Percentiles rank a stretch among this genome's conserved stretches.
Conservation (phyloP, 2,329 filamentous ascomycete species). For the Penicillium rolfsii region DNA sequence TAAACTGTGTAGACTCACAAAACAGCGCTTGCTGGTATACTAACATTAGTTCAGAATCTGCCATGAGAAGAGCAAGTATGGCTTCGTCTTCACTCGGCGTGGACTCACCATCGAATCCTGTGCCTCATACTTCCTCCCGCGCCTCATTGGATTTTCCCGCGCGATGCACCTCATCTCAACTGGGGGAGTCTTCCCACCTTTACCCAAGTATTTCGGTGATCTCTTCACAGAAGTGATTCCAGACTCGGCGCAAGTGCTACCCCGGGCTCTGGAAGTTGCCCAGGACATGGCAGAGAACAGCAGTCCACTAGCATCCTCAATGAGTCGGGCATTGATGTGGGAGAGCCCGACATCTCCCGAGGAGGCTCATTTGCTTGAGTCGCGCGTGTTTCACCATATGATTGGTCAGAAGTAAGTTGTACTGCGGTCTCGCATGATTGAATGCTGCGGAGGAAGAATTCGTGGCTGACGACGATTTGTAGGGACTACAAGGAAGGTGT, state of each 20-base stretch:
- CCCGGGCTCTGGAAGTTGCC: slow-evolving; percentile 64
- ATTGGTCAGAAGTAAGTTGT: slow-evolving; percentile 16
- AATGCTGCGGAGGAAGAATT: not conserved
- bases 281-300: slow-evolving; percentile 64
- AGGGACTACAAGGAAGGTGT: slow-evolving; percentile 25
- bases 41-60: slow-evolving; percentile 17
- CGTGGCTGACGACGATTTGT: not conserved
- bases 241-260: slow-evolving; percentile 60
- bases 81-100: slow-evolving; percentile 70
- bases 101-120: slow-evolving; percentile 72
- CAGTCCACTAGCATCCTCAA: slow-evolving; percentile 60
- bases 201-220: slow-evolving; percentile 55
- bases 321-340: slow-evolving; percentile 71
- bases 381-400: slow-evolving; percentile 24
- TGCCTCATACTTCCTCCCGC: slow-evolving; percentile 69
- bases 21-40: not conserved
- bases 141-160: slow-evolving; percentile 65
- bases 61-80: slow-evolving; percentile 61
- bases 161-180: slow-evolving; percentile 69
- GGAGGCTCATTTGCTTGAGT: slow-evolving; percentile 67
- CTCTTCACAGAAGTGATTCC: slow-evolving; percentile 66
- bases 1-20: not conserved
- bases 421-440: slow-evolving; percentile 8
- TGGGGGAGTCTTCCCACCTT: slow-evolving; percentile 57
- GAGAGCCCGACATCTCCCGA: slow-evolving; percentile 54